Conservation (phyloP, 106 monocot genomes). For the Chionographis japonica region DNA sequence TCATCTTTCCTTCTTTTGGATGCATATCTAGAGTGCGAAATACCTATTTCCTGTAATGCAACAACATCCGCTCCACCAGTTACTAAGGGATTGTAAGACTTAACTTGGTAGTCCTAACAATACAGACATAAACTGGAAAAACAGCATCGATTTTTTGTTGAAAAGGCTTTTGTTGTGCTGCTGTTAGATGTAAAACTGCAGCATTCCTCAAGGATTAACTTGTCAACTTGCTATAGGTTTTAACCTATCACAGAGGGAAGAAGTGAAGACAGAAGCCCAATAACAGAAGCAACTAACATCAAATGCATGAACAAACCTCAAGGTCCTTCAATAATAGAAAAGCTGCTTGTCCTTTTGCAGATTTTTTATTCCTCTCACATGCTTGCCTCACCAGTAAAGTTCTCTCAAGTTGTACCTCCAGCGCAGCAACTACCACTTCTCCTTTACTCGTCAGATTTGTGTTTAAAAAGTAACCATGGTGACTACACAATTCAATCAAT, state of each 20-base stretch:
- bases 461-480: constrained; percentile 58
- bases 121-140: too few relatives aligned
- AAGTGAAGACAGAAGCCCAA: not conserved
- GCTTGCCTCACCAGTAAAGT: constrained; percentile 40
- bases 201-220: too few relatives aligned
- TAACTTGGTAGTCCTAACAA: too few relatives aligned
- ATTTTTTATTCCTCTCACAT: constrained; percentile 43
- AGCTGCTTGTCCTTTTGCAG: constrained; percentile 81
- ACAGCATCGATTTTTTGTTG: too few relatives aligned
- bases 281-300: not conserved
- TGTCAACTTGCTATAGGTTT: too few relatives aligned
- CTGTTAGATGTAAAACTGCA: too few relatives aligned
- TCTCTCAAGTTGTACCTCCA: constrained; percentile 69
- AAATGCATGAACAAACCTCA: constrained; percentile 39
- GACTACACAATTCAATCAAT: constrained; percentile 59
- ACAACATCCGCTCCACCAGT: not conserved
- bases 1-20: constrained; percentile 33
- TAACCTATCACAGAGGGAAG: not conserved
- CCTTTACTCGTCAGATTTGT: constrained; percentile 31
- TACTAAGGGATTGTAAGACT: too few relatives aligned
- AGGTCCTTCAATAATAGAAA: constrained; percentile 66
- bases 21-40: constrained; percentile 31
- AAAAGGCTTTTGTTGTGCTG: too few relatives aligned
- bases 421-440: constrained; percentile 37
- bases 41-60: constrained; percentile 45